Evolutionary conservation across 331 rosid species (phyloP).

Genomic region (Malus hybrid): DNA sequence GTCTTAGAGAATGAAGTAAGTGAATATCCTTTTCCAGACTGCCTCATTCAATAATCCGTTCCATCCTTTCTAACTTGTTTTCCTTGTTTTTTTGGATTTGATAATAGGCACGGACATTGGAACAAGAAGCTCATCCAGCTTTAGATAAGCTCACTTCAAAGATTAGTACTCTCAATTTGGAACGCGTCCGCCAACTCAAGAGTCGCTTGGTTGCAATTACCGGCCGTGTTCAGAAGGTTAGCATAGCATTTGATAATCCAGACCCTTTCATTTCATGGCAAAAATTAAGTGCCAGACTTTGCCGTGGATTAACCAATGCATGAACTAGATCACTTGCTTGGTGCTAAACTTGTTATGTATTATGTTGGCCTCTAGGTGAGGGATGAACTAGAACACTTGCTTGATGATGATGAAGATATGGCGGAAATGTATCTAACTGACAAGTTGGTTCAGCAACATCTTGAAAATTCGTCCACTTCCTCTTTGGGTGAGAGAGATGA

Average conservation of each 20-base stretch:
- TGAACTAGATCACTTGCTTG: too few species aligned
- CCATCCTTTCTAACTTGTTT: not conserved
- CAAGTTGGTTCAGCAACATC: slow-evolving; percentile 54
- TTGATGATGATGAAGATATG: slow-evolving; percentile 93
- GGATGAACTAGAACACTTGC: slow-evolving; percentile 89
- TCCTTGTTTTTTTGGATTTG: slow-evolving; percentile 4
- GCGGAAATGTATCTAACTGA: slow-evolving; percentile 96
- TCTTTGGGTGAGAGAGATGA: slow-evolving; percentile 36
- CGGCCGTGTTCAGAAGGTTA: slow-evolving; percentile 89
- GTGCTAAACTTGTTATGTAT: not conserved
- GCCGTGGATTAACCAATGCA: not conserved
- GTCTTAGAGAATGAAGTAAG: slow-evolving; percentile 52
- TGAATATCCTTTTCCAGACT: not conserved
- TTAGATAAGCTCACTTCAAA: slow-evolving; percentile 91
- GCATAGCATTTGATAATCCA: not conserved
- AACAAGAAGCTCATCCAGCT: slow-evolving; percentile 97
- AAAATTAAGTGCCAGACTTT: not conserved
- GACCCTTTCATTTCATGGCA: not conserved
- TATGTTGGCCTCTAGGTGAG: slow-evolving; percentile 44
- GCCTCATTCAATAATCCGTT: not conserved
- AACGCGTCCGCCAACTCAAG: slow-evolving; percentile 92
- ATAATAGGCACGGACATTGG: slow-evolving; percentile 68
- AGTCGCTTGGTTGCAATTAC: slow-evolving; percentile 95
- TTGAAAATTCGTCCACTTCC: slow-evolving; percentile 54
- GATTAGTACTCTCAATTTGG: slow-evolving; percentile 93